Percentiles rank a stretch among this genome's conserved stretches.
These are phyloP conservation scores for Ophiostoma australiae DNA, from an alignment of 2,329 filamentous ascomycete species.

Conservation along the genomic window DNA sequence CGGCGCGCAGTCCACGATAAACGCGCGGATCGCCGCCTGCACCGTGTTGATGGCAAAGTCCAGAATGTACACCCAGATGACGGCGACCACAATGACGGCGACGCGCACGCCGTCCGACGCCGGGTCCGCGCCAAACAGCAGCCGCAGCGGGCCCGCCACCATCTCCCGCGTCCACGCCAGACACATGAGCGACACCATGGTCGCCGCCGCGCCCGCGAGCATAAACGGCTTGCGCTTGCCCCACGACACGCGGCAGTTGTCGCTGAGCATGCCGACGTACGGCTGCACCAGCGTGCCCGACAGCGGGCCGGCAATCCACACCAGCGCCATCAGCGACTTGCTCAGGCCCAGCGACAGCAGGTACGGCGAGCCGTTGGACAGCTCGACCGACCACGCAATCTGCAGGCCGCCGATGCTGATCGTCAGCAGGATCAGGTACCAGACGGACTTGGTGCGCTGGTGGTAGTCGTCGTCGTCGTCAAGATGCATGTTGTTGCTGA, in stretches of 20 bases:
- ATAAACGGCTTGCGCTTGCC: slow-evolving; percentile 80
- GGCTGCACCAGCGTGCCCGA: slow-evolving; percentile 76
- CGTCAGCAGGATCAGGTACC: slow-evolving; percentile 82
- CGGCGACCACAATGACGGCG: slow-evolving; percentile 69
- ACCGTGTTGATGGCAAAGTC: slow-evolving; percentile 97
- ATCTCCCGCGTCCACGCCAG: slow-evolving; percentile 72
- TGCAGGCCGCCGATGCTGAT: slow-evolving; percentile 83
- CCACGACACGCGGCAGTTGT: slow-evolving; percentile 69
- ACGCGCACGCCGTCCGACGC: slow-evolving; percentile 60
- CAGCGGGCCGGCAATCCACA: slow-evolving; percentile 79
- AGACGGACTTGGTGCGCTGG: slow-evolving; percentile 70
- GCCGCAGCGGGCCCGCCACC: slow-evolving; percentile 57
- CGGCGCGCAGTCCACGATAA: slow-evolving; percentile 89
- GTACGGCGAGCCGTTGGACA: slow-evolving; percentile 87
- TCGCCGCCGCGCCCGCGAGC: slow-evolving; percentile 63
- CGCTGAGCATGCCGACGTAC: slow-evolving; percentile 75
- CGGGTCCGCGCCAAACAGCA: slow-evolving; percentile 64
- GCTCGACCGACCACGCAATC: slow-evolving; percentile 91
- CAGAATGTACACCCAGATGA: slow-evolving; percentile 80
- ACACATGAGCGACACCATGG: slow-evolving; percentile 61
- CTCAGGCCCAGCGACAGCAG: slow-evolving; percentile 74
- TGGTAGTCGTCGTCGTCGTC: slow-evolving; percentile 42
- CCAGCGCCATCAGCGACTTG: slow-evolving; percentile 75
- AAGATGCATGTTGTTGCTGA: neutral
- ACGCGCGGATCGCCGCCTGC: slow-evolving; percentile 84